Base-by-base conservation (phyloP, 352 stramenopile genomes). In the Phytophthora brassicae region DNA sequence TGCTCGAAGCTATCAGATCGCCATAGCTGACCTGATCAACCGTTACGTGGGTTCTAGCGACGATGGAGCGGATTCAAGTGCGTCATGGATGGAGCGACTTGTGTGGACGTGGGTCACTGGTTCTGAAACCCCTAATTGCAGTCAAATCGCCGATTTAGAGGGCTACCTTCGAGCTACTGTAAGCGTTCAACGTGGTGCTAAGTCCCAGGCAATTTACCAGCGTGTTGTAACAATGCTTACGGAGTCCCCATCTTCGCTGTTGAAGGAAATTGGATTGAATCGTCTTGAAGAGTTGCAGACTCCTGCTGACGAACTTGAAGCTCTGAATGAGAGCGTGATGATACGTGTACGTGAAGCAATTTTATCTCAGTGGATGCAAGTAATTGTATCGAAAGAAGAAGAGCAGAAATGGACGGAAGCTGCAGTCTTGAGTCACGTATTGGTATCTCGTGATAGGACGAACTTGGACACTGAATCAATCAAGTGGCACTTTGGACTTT, bases 401-500 rank as follows among this genome's bases (percentile, higher is more conserved):
- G 43, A 66, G 6, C 54, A 58, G 1, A 50, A 77, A 16, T 87
- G 72, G 74, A 39, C 43, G 19, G 66, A 68, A 29, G 75, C 75
- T 54, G 81, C 77, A n/a, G 22, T 89, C 2, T 31, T 89, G 12
- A 77, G 68, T 33, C 47, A 78, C 42, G 43, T 81, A 13, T 38
- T 80, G 24, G 4, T 28, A 67, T 43, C 43, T 66, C 9, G 12
- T 48, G 24, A 17, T 17, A 23, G 44, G 19, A 17, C 20, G 13
- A 52, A 17, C 48, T 16, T 46, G 17, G 44, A 47, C 41, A 14
- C 41, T 31, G 56, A 41, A 16, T 12, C 6, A 38, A 24, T 31
- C 29, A 50, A 48, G 11, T 71, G 59, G 57, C 19, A 62, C 38
- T 89, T 92, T 61, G 84, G 79, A 7, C 65, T 88, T 17, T 70